Conservation (phyloP, 768 basidiomycete genomes). For the Ramaria sp. region DNA sequence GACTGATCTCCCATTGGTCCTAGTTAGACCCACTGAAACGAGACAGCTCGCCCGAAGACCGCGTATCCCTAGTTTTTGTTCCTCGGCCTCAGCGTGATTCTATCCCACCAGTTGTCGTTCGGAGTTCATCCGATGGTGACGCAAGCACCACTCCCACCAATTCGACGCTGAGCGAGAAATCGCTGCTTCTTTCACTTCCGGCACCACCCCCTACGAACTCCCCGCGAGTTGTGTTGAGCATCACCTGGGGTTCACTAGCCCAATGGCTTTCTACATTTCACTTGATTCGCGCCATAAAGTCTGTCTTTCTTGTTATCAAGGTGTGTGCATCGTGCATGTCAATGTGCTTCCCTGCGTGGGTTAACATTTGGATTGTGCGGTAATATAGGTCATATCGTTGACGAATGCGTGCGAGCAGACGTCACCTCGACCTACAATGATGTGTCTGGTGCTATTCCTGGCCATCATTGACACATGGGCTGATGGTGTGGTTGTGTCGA, state of each 20-base stretch:
- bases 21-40: constrained; percentile 4
- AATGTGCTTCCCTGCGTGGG: neutral
- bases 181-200: neutral
- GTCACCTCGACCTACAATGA: constrained; percentile 16
- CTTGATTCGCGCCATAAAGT: constrained; percentile 7
- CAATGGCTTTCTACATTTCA: neutral
- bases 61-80: neutral
- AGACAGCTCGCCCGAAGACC: constrained; percentile 1
- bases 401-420: constrained; percentile 18
- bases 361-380: neutral
- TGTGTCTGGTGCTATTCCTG: constrained; percentile 22
- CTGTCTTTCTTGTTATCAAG: constrained; percentile 7
- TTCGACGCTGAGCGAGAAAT: neutral
- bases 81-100: neutral
- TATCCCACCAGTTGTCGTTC: neutral
- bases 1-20: neutral
- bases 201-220: neutral
- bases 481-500: constrained; percentile 27
- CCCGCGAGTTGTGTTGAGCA: neutral
- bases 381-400: constrained; percentile 14
- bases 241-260: neutral
- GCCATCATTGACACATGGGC: constrained; percentile 38
- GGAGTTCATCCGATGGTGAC: neutral
- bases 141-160: neutral
- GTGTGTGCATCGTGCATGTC: neutral